Evolutionary conservation across 495 filamentous ascomycete genomes (phyloP), one percentile per base, ranked within the genome.

Genomic region (Neurospora sp.): DNA sequence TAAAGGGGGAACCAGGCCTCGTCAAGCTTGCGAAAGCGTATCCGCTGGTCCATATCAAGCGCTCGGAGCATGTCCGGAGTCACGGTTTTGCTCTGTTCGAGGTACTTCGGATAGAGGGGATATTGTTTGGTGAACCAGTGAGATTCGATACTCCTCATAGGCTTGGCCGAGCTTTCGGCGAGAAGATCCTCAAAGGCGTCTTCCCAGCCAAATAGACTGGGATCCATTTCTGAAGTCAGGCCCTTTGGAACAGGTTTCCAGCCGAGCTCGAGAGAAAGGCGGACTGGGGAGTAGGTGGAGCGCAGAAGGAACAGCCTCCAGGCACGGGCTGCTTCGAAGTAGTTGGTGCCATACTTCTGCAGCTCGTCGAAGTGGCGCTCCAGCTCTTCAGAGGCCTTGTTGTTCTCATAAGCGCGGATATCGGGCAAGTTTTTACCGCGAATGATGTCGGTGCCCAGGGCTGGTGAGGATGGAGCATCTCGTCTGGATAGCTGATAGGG

Each of bases 141-240:
- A 18, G 66, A 69, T 41, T 70, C 48, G 35, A 76, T 31, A 16
- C 72, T 70, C 12, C 39, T 39, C 74, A 79, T 40, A 35, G 74
- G 76, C 20, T 73, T 54, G 0, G 79, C 82, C 4, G 82, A 76
- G 39, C 72, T 76, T 11, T 72, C 79, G 1, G 73, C 74, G 6
- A 85, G 74, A 31, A 85, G 78, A 73, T 85, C 83, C 69, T 85
- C 82, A 66, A 83, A 84, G 70, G 82, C 82, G 48, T 85, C 82
- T 16, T 74, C 70, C 78, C 83, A 85, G 27, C 79, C 82, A 14
- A 81, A 80, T n/a, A 44, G 37, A 3, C 59, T 41, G n/a, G 73
- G 74, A n/a, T 72, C 76, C 31, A 44, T 37, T 39, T 72, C 72
- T 11, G 39, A 48, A n/a, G 79, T 78, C 9, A 77, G 74, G 38